A percentile compares a stretch with the other conserved stretches of the same genome.
phyloP scores from a whole-genome alignment of 805 yeast species.

The Zygoascus bituminiphila region DNA sequence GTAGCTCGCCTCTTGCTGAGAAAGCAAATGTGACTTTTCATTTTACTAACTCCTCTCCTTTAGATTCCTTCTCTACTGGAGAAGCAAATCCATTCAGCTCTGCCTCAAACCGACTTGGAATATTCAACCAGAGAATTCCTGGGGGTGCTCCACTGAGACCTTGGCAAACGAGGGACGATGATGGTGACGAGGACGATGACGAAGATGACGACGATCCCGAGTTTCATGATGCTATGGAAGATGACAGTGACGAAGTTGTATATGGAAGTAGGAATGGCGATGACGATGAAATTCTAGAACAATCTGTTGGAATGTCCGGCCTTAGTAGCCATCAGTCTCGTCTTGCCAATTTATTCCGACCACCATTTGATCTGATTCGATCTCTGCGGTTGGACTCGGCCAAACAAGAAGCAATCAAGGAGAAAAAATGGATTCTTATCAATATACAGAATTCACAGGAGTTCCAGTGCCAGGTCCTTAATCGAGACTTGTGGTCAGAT shows the following conservation, averaged over 20 bases:
- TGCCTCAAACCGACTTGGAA: conserved; percentile 20
- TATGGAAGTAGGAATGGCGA: conserved; percentile 20
- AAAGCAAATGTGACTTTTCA: background rate
- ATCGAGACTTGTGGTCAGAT: conserved; percentile 90
- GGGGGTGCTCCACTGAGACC: background rate
- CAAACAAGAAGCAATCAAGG: conserved; percentile 51
- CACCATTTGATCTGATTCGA: conserved; percentile 86
- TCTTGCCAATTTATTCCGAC: conserved; percentile 76
- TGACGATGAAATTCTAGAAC: conserved; percentile 20
- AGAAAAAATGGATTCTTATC: conserved; percentile 72
- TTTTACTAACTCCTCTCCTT: background rate
- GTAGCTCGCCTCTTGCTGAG: background rate
- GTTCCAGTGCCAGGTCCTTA: conserved; percentile 81
- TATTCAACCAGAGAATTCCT: conserved; percentile 45
- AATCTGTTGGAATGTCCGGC: conserved; percentile 19
- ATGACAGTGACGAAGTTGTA: conserved; percentile 34
- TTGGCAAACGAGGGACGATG: conserved; percentile 29
- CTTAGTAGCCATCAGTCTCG: conserved; percentile 51
- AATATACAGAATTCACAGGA: conserved; percentile 82
- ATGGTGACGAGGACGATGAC: conserved; percentile 27
- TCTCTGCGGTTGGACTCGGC: conserved; percentile 67
- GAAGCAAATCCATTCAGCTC: background rate
- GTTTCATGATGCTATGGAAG: conserved; percentile 17
- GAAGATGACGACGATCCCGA: conserved; percentile 19
- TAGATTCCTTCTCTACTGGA: background rate